A percentile compares a stretch with the other conserved stretches of the same genome.
Evolutionary conservation across 2,329 filamentous ascomycete species (phyloP).

Genomic region (Orbilia javanica): DNA sequence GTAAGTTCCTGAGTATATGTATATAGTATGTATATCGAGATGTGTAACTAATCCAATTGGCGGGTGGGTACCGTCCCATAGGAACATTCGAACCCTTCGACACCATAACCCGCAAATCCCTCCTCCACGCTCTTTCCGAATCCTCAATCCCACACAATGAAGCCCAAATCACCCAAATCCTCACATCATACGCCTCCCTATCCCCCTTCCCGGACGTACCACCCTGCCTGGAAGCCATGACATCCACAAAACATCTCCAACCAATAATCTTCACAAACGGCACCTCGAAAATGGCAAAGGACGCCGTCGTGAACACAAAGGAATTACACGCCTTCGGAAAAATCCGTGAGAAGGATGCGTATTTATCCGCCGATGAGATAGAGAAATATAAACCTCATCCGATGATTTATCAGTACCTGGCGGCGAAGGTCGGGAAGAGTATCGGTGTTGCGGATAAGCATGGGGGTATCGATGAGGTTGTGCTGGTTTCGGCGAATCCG

Average conservation of each 20-base stretch:
- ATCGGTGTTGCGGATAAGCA: slow-evolving; percentile 61
- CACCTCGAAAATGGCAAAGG: slow-evolving; percentile 73
- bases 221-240: slow-evolving; percentile 68
- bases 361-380: slow-evolving; percentile 73
- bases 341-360: slow-evolving; percentile 26
- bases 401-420: slow-evolving; percentile 73
- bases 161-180: slow-evolving; percentile 67
- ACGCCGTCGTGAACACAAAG: slow-evolving; percentile 67
- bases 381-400: slow-evolving; percentile 75
- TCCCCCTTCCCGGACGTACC: slow-evolving; percentile 75
- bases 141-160: slow-evolving; percentile 60
- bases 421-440: slow-evolving; percentile 64
- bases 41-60: slow-evolving; percentile 57
- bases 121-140: slow-evolving; percentile 76
- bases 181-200: slow-evolving; percentile 76
- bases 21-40: too few species aligned
- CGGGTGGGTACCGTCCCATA: too few species aligned
- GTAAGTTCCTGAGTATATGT: too few species aligned
- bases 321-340: slow-evolving; percentile 67
- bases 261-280: slow-evolving; percentile 80
- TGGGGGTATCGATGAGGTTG: slow-evolving; percentile 69
- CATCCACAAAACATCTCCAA: slow-evolving; percentile 65
- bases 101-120: slow-evolving; percentile 73
- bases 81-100: slow-evolving; percentile 74
- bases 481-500: slow-evolving; percentile 79